phyloP scores from a whole-genome alignment of 1,284 basidiomycete species.

The Farysia itapuensis region DNA sequence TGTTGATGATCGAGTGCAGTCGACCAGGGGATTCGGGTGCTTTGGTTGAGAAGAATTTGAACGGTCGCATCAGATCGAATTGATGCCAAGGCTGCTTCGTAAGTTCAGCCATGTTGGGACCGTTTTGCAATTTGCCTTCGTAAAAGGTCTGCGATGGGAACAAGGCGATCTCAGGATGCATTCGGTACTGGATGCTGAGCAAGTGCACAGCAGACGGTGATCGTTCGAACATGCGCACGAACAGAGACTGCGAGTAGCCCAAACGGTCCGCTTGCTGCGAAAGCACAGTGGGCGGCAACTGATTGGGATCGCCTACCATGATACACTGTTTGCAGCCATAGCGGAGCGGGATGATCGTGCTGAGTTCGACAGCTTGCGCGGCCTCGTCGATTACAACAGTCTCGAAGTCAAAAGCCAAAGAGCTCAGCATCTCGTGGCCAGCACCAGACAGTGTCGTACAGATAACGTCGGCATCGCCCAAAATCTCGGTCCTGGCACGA shows the following conservation, averaged over 20 bases:
- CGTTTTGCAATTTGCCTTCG: constrained; percentile 76
- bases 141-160: constrained; percentile 92
- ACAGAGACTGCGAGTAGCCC: constrained; percentile 85
- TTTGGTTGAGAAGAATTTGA: constrained; percentile 72
- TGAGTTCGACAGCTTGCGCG: constrained; percentile 93
- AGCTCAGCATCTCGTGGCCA: constrained; percentile 82
- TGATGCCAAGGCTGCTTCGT: constrained; percentile 85
- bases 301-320: constrained; percentile 96
- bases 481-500: constrained; percentile 39
- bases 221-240: constrained; percentile 84
- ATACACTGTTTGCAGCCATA: constrained; percentile 83
- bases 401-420: constrained; percentile 77
- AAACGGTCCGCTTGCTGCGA: constrained; percentile 79
- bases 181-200: constrained; percentile 96
- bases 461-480: constrained; percentile 76
- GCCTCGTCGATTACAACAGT: constrained; percentile 98
- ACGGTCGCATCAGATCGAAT: constrained; percentile 77
- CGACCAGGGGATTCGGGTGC: constrained; percentile 66
- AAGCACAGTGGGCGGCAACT: constrained; percentile 93
- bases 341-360: constrained; percentile 92
- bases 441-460: constrained; percentile 85
- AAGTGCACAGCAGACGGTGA: constrained; percentile 80
- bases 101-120: constrained; percentile 81
- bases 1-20: constrained; percentile 78
- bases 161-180: constrained; percentile 93